Percentiles rank a stretch among this genome's conserved stretches.
Evolutionary conservation across 805 yeast species (phyloP).

Genomic region (Zygoascus flipseniorum): DNA sequence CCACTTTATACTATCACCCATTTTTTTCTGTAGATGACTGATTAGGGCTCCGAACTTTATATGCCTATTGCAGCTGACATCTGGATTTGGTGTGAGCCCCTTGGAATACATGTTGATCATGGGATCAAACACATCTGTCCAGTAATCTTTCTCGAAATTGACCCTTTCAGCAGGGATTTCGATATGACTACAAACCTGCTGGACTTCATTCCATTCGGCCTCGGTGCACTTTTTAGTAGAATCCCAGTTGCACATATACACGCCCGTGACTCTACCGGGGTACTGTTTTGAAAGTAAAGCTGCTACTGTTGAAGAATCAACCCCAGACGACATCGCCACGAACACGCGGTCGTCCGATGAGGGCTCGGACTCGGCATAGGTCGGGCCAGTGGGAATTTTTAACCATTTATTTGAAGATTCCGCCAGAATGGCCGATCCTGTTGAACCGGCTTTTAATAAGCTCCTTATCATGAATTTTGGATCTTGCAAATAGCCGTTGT

Average conservation of each 20-base stretch:
- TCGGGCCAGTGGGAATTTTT: neutral
- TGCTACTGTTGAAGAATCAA: slow-evolving; percentile 88
- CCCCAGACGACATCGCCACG: slow-evolving; percentile 95
- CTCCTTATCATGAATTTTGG: no score
- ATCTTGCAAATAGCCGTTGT: no score
- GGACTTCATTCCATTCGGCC: slow-evolving; percentile 81
- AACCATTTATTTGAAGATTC: no score
- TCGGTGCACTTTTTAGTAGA: slow-evolving; percentile 60
- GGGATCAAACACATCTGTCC: slow-evolving; percentile 88
- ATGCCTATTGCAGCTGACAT: slow-evolving; percentile 73
- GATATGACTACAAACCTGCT: slow-evolving; percentile 49
- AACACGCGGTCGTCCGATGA: slow-evolving; percentile 47
- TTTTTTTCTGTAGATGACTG: slow-evolving; percentile 39
- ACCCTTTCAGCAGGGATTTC: slow-evolving; percentile 66
- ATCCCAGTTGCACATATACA: slow-evolving; percentile 92
- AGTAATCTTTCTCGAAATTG: slow-evolving; percentile 83
- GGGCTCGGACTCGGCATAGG: neutral
- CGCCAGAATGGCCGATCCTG: no score
- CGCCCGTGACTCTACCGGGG: slow-evolving; percentile 57
- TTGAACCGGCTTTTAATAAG: no score
- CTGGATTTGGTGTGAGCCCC: slow-evolving; percentile 93
- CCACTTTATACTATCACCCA: slow-evolving; percentile 36
- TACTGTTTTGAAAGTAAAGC: slow-evolving; percentile 44
- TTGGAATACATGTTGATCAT: slow-evolving; percentile 64
- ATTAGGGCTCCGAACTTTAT: slow-evolving; percentile 81